Base-by-base conservation (phyloP, 257 asterid species). In the Gynochthodes officinalis region DNA sequence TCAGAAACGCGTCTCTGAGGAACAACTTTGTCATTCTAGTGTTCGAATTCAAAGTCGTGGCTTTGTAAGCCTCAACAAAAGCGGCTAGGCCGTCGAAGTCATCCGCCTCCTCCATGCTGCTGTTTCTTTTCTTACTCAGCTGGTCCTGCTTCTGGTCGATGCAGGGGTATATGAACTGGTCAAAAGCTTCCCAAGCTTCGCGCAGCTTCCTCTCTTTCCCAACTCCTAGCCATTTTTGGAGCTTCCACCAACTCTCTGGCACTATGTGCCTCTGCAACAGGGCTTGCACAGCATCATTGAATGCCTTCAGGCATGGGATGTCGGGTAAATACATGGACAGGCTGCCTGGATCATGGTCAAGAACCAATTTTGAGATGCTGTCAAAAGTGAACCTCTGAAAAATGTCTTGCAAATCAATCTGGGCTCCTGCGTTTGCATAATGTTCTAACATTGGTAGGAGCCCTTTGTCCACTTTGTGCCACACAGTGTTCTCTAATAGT, bases 371-470 rank as follows among this genome's bases (percentile, higher is more conserved):
- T n/a, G n/a, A n/a, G n/a, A n/a, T n/a, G n/a, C n/a, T n/a, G n/a
- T n/a, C n/a, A n/a, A n/a, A n/a, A n/a, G n/a, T n/a, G n/a, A n/a
- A n/a, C n/a, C 89, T 74, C 27, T 78, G 80, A 74, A 83, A 83
- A 52, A 83, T 37, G 4, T 55, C 71, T 7, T 85, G 90, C 74
- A 87, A 57, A 65, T 87, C 85, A 0, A 87, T 0, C 0, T 37
- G 63, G 0, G 35, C 19, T 1, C 71, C 43, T 12, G 16, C 2
- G 0, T 27, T 9, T 4, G 81, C 33, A 16, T 52, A 16, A 67
- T 80, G 79, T 21, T 77, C 80, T 10, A 85, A 86, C 33, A 85
- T 67, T 1, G 89, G 87, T 42, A 85, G n/a, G n/a, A n/a, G n/a
- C n/a, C n/a, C n/a, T n/a, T n/a, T n/a, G n/a, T n/a, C n/a, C n/a